Evolutionary conservation across 139 green algal species (phyloP), one percentile per base, ranked within the genome.

Genomic region (Micromonas commoda): DNA sequence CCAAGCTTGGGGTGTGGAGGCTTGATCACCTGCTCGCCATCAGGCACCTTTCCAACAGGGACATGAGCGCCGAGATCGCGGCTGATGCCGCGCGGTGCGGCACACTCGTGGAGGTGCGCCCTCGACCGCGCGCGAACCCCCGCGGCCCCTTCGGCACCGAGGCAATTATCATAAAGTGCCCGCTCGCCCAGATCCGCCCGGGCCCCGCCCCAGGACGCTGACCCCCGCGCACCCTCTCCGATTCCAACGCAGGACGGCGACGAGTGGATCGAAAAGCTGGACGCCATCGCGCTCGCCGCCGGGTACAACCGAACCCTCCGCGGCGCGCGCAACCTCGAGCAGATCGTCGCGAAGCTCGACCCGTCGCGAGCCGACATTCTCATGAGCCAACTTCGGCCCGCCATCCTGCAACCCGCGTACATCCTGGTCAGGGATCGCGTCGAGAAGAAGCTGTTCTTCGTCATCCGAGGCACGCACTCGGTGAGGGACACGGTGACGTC

Each of bases 401-500:
- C 13, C 37, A 71, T 78, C 28, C 54, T 86, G 71, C 84, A 78
- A 39, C 83, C 83, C 19, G 83, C 83, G 31, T 87, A 84, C 53
- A 69, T 81, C 19, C n/a, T 86, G 26, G 45, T 87, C 24, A 38
- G 79, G 31, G 83, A 87, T 24, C 37, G 79, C 19, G 3, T 26
- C 9, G 9, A 29, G 45, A 39, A 82, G 34, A 37, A 21, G 60
- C 51, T 88, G 37, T 35, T 88, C 31, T 51, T 88, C 34, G 67
- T 88, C 29, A 70, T 88, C 33, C 82, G 84, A 1, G 84, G 84
- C 23, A 88, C 84, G 73, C 83, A 87, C 75, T 82, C 74, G 20
- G 68, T 80, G 51, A 85, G 84, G 71, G 84, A 88, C 84, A 85
- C 52, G 23, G 60, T 88, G 13, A 88, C 84, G 37, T 69, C 32